Percentiles rank a stretch among this genome's conserved stretches.
phyloP scores from a whole-genome alignment of 2,329 filamentous ascomycete species.

The Clonostachys rosea region DNA sequence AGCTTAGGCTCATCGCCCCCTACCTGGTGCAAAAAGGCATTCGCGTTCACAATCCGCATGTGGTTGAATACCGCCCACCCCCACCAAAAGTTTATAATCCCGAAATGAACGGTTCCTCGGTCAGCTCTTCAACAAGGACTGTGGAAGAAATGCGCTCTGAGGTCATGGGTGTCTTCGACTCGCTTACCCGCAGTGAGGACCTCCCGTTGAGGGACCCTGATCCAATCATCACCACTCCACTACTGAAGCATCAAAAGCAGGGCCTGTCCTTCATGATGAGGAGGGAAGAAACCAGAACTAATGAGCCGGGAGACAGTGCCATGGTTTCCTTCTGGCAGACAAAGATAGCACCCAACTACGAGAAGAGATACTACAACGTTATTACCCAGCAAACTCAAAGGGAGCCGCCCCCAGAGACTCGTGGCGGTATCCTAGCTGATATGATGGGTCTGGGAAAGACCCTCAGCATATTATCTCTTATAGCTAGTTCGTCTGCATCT shows the following conservation, averaged over 20 bases:
- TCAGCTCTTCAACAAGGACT: constrained; percentile 48
- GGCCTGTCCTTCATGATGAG: constrained; percentile 81
- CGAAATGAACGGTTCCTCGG: constrained; percentile 15
- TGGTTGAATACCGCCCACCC: constrained; percentile 39
- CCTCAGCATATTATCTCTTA: constrained; percentile 76
- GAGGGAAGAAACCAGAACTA: constrained; percentile 65
- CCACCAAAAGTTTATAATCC: constrained; percentile 24
- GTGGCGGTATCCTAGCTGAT: constrained; percentile 73
- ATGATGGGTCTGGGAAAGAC: constrained; percentile 92
- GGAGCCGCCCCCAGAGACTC: constrained; percentile 58
- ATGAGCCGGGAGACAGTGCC: constrained; percentile 52
- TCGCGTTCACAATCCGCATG: constrained; percentile 74
- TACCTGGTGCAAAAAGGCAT: constrained; percentile 63
- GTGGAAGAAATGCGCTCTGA: constrained; percentile 84
- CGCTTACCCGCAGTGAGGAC: constrained; percentile 69
- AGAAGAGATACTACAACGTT: constrained; percentile 70
- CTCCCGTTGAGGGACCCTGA: constrained; percentile 70
- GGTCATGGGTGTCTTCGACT: constrained; percentile 84
- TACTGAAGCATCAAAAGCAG: constrained; percentile 87
- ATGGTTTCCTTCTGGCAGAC: constrained; percentile 76
- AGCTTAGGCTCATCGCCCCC: constrained; percentile 64
- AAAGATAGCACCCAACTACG: constrained; percentile 41
- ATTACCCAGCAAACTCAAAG: constrained; percentile 69
- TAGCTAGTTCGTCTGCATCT: constrained; percentile 60
- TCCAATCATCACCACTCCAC: constrained; percentile 54